Evolutionary conservation across 2,329 filamentous ascomycete species (phyloP).

Genomic region (Rhynchosporium secalis): DNA sequence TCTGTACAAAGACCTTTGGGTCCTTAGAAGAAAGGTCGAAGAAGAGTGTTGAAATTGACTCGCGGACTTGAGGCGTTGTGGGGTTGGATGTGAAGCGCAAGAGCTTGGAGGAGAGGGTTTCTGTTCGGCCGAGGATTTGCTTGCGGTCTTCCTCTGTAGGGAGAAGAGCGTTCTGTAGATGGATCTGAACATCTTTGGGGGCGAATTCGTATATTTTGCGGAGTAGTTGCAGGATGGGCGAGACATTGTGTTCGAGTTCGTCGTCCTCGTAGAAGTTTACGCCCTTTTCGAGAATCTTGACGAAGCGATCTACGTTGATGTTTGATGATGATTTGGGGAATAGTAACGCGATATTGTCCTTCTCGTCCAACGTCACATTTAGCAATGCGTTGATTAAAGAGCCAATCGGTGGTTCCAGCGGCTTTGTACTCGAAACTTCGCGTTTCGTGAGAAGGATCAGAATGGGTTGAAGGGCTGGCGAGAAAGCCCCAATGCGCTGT

Average conservation of each 20-base stretch:
- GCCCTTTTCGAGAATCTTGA: slow-evolving; percentile 68
- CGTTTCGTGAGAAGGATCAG: slow-evolving; percentile 66
- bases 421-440: slow-evolving; percentile 58
- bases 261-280: slow-evolving; percentile 62
- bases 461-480: slow-evolving; percentile 66
- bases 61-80: slow-evolving; percentile 67
- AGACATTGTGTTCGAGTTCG: slow-evolving; percentile 70
- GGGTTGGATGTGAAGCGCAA: slow-evolving; percentile 77
- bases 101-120: slow-evolving; percentile 73
- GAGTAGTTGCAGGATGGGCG: slow-evolving; percentile 74
- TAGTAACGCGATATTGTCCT: slow-evolving; percentile 49
- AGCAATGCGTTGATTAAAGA: slow-evolving; percentile 78
- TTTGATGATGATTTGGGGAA: slow-evolving; percentile 66
- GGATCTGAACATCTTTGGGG: slow-evolving; percentile 58
- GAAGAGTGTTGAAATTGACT: slow-evolving; percentile 74
- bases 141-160: slow-evolving; percentile 76
- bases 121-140: slow-evolving; percentile 72
- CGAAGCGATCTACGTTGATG: slow-evolving; percentile 62
- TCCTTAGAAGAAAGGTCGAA: slow-evolving; percentile 87
- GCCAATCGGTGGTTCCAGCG: slow-evolving; percentile 71
- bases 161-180: slow-evolving; percentile 68
- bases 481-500: slow-evolving; percentile 61
- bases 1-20: slow-evolving; percentile 76
- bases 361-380: slow-evolving; percentile 68
- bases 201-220: slow-evolving; percentile 70